Evolutionary conservation across 164 flowering plant species (phyloP).

Genomic region (Brasenia schreberi): DNA sequence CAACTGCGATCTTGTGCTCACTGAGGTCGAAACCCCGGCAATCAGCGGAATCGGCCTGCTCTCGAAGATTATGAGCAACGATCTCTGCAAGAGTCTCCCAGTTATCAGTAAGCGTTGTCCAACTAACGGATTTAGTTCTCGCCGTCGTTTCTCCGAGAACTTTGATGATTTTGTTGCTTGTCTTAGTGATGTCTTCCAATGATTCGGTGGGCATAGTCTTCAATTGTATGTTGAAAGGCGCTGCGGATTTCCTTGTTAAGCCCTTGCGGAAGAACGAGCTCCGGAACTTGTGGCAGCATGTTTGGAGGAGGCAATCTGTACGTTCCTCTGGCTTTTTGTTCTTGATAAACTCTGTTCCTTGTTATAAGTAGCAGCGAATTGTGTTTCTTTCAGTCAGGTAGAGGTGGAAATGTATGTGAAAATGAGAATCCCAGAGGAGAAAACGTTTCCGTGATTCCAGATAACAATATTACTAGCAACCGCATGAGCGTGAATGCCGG

Average conservation of each 20-base stretch:
- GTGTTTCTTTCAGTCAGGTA: conserved; percentile 9
- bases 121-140: not conserved
- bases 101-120: conserved; percentile 24
- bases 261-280: conserved; percentile 44
- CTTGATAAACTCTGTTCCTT: not conserved
- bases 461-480: conserved; percentile 19
- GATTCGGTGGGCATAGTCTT: conserved; percentile 34
- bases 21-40: conserved; percentile 40
- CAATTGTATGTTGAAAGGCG: conserved; percentile 46
- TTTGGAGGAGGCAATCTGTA: conserved; percentile 42
- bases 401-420: conserved; percentile 12
- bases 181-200: conserved; percentile 48
- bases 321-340: conserved; percentile 3
- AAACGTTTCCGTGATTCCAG: conserved; percentile 15
- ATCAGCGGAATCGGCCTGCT: conserved; percentile 37
- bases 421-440: conserved; percentile 5
- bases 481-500: conserved; percentile 16
- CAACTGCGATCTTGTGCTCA: conserved; percentile 33
- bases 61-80: conserved; percentile 34
- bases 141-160: not conserved
- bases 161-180: not conserved
- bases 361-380: not conserved
- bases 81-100: conserved; percentile 28
- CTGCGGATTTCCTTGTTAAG: conserved; percentile 44
- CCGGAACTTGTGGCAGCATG: conserved; percentile 46